Evolutionary conservation across 139 green algal species (phyloP).

Genomic region (Haematococcus sp.): DNA sequence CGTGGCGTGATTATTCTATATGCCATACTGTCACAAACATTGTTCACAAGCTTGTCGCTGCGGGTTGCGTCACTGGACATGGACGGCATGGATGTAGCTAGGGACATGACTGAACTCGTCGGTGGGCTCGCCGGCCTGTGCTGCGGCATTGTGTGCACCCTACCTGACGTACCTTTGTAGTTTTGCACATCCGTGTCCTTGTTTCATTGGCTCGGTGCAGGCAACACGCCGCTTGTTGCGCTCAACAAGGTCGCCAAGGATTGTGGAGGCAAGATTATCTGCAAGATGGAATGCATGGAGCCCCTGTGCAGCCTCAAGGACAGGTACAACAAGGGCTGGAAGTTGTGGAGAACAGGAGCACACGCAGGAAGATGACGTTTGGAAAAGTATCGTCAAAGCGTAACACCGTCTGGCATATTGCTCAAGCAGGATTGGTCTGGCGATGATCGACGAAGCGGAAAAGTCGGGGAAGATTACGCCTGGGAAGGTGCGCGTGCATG

Average conservation of each 20-base stretch:
- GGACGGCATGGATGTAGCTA: conserved; percentile 45
- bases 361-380: too few species aligned
- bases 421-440: conserved; percentile 84
- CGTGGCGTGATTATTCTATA: too few species aligned
- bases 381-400: too few species aligned
- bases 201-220: conserved; percentile 15
- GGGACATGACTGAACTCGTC: conserved; percentile 44
- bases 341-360: too few species aligned
- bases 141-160: too few species aligned
- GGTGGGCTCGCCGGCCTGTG: too few species aligned
- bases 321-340: not conserved
- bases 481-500: conserved; percentile 32
- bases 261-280: conserved; percentile 37
- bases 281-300: conserved; percentile 89
- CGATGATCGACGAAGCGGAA: conserved; percentile 91
- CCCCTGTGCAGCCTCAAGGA: conserved; percentile 78
- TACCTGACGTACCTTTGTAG: too few species aligned
- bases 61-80: too few species aligned
- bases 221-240: conserved; percentile 85
- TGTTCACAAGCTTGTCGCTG: too few species aligned
- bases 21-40: too few species aligned
- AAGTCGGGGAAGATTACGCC: conserved; percentile 82
- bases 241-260: conserved; percentile 58
- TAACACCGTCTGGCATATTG: too few species aligned
- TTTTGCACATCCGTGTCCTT: too few species aligned